Evolutionary conservation across 1,284 basidiomycete genomes (phyloP), one percentile per base, ranked within the genome.

Genomic region (Apiotrichum gamsii): DNA sequence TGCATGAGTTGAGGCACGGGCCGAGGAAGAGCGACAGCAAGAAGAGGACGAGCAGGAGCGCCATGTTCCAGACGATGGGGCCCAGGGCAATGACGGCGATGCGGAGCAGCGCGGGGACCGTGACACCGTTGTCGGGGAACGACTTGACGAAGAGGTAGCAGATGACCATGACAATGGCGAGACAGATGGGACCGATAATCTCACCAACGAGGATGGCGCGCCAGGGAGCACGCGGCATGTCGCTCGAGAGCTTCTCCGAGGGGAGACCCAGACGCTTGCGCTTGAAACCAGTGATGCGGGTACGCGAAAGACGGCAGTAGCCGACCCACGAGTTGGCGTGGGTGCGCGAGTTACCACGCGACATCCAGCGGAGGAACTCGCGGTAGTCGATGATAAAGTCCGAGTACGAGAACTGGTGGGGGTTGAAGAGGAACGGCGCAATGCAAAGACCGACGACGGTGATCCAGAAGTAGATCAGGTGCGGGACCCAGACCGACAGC

Each of bases 311-410:
- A 49, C 91, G 86, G 70, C 91, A 96, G 74, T 95, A 96, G 0
- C 91, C 91, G 56, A 95, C 93, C 91, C 91, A 96, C 5, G 90
- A 94, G 73, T 94, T 96, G 65, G 82, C 87, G 73, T 95, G 91
- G n/a, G 89, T 88, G 19, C 89, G 80, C 42, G 90, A 94, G 74
- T 96, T 96, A 50, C 91, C 91, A 55, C 91, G 82, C 43, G 84
- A 91, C 90, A 96, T 95, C 91, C 91, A 96, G 57, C 91, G 81
- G 58, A 96, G 75, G 77, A 91, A 95, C 75, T 96, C 91, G 63
- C 90, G 81, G 72, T 96, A 96, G 72, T 96, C 91, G 64, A 95
- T 88, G 70, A 95, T 82, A 71, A 94, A 96, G 72, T 96, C 91
- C 44, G 88, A 80, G 70, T 88, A 85, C 21, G 88, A 87, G 75